phyloP scores from a whole-genome alignment of 78 protist genomes.

The Planoprotostelium fungivorum region DNA sequence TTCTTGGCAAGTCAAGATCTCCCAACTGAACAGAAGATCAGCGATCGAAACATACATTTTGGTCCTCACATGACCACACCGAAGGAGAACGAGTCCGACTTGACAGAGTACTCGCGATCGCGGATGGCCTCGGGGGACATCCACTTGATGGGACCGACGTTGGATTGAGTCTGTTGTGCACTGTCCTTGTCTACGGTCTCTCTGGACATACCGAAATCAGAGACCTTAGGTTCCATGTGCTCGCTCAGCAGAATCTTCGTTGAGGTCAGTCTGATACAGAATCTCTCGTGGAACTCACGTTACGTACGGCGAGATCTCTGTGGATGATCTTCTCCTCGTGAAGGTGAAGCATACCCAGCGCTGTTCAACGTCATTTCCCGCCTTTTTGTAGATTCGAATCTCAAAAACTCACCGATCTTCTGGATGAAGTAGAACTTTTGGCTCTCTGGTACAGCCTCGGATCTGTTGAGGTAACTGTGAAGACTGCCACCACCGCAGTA shows the following conservation, averaged over 20 bases:
- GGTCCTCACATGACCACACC: background rate
- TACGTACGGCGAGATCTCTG: background rate
- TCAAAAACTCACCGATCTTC: background rate
- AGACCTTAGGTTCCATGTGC: background rate
- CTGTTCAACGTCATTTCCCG: background rate
- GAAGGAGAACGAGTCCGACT: slow-evolving; percentile 1
- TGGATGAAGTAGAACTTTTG: background rate
- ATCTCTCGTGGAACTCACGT: background rate
- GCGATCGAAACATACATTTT: background rate
- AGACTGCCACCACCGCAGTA: background rate
- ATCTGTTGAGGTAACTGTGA: background rate
- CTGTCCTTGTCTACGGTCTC: background rate
- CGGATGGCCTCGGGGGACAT: slow-evolving; percentile 8
- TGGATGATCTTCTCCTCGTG: background rate
- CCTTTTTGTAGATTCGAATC: background rate
- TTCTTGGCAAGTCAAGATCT: background rate
- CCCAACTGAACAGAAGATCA: background rate
- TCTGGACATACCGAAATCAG: background rate
- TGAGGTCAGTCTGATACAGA: background rate
- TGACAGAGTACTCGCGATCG: background rate
- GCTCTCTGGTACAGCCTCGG: background rate
- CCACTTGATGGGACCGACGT: slow-evolving; percentile 5
- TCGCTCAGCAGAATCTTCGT: background rate
- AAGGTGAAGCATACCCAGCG: background rate
- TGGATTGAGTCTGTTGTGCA: background rate